phyloP scores from a whole-genome alignment of 1,139 yeast species.

The Protomyces gravidus region DNA sequence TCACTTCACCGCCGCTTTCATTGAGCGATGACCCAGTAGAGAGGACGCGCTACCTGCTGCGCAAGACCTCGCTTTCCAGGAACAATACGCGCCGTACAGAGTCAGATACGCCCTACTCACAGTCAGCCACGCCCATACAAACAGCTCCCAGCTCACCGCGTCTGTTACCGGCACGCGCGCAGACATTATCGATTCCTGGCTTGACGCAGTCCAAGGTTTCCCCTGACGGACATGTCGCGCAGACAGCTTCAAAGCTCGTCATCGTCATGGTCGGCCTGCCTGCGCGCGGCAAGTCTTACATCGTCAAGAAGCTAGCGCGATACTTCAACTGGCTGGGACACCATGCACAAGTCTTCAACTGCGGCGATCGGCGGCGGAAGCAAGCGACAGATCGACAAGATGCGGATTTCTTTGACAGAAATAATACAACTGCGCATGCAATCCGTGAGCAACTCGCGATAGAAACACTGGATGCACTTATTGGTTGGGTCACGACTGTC shows the following conservation, averaged over 20 bases:
- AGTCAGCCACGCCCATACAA: constrained; percentile 25
- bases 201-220: constrained; percentile 76
- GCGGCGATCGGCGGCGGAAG: constrained; percentile 80
- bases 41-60: constrained; percentile 20
- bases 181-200: constrained; percentile 84
- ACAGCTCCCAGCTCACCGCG: constrained; percentile 27
- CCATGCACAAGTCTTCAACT: constrained; percentile 84
- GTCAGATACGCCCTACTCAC: constrained; percentile 21
- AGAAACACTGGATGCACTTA: constrained; percentile 80
- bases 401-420: constrained; percentile 84
- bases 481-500: constrained; percentile 73
- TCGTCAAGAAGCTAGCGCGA: constrained; percentile 81
- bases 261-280: constrained; percentile 94
- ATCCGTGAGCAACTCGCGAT: constrained; percentile 93
- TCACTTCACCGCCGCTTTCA: background rate
- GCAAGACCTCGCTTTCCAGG: constrained; percentile 15
- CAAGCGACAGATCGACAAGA: constrained; percentile 31
- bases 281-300: constrained; percentile 87
- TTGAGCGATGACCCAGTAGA: constrained; percentile 12
- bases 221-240: constrained; percentile 43
- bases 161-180: constrained; percentile 24
- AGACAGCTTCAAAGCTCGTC: constrained; percentile 52
- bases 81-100: background rate
- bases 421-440: constrained; percentile 58
- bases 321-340: constrained; percentile 91